A percentile compares a stretch with the other conserved stretches of the same genome.
phyloP scores from a whole-genome alignment of 2,329 filamentous ascomycete genomes.

The Monilinia polystroma region DNA sequence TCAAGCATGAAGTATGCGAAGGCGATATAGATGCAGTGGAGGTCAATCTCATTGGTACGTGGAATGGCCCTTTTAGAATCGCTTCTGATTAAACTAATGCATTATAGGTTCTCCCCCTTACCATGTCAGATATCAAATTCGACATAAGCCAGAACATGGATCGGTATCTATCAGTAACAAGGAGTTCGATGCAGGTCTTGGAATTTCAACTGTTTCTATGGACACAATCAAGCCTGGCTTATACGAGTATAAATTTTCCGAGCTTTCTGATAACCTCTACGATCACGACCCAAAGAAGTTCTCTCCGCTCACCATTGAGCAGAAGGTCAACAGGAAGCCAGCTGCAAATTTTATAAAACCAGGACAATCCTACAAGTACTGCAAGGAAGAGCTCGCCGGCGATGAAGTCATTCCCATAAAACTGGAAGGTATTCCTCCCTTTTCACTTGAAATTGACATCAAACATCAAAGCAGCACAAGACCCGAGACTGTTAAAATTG shows the following conservation, averaged over 20 bases:
- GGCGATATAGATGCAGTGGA: slow-evolving; percentile 91
- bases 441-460: slow-evolving; percentile 87
- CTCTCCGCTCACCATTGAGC: slow-evolving; percentile 67
- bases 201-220: slow-evolving; percentile 76
- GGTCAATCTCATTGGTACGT: slow-evolving; percentile 70
- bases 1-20: slow-evolving; percentile 85
- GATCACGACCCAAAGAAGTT: slow-evolving; percentile 67
- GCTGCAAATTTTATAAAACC: slow-evolving; percentile 79
- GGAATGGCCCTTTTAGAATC: not conserved
- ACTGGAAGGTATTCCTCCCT: slow-evolving; percentile 80
- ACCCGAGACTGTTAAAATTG: slow-evolving; percentile 77
- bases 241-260: slow-evolving; percentile 83
- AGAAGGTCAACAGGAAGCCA: slow-evolving; percentile 81
- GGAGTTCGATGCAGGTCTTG: slow-evolving; percentile 73
- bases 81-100: slow-evolving; percentile 22
- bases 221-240: slow-evolving; percentile 80
- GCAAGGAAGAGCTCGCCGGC: slow-evolving; percentile 75
- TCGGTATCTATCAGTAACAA: slow-evolving; percentile 65
- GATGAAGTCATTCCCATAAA: slow-evolving; percentile 87
- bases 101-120: slow-evolving; percentile 73
- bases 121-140: slow-evolving; percentile 77
- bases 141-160: slow-evolving; percentile 67
- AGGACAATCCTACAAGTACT: slow-evolving; percentile 94
- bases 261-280: slow-evolving; percentile 84
- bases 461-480: slow-evolving; percentile 82